Conservation (phyloP, 2,329 filamentous ascomycete species). For the Diaporthe sp. region DNA sequence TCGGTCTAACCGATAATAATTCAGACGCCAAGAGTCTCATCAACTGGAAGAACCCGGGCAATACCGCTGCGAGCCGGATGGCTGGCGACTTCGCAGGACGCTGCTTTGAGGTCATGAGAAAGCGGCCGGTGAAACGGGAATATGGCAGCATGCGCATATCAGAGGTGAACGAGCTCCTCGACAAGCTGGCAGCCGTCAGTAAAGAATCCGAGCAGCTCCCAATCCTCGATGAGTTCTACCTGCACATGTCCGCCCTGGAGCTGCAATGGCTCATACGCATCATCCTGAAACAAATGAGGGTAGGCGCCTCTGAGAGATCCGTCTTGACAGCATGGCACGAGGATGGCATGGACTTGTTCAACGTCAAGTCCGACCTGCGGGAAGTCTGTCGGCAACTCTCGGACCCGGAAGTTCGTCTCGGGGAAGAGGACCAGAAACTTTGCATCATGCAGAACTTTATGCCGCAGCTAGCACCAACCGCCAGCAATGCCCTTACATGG, state of each 20-base stretch:
- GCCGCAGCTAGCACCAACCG: conserved; percentile 92
- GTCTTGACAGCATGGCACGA: conserved; percentile 86
- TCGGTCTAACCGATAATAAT: conserved; percentile 91
- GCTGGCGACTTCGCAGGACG: conserved; percentile 93
- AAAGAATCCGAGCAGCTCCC: conserved; percentile 87
- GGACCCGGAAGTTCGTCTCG: conserved; percentile 77
- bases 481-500: conserved; percentile 78
- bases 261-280: conserved; percentile 95
- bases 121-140: conserved; percentile 79
- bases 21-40: conserved; percentile 87
- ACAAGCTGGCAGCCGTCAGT: conserved; percentile 78
- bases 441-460: conserved; percentile 95
- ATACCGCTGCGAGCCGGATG: conserved; percentile 69
- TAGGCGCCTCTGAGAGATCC: conserved; percentile 86
- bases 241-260: conserved; percentile 92
- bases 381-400: conserved; percentile 95
- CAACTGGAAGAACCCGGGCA: conserved; percentile 91
- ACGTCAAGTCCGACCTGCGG: conserved; percentile 88
- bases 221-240: conserved; percentile 87
- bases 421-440: conserved; percentile 80
- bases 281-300: conserved; percentile 81
- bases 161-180: conserved; percentile 88
- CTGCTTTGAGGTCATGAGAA: conserved; percentile 87
- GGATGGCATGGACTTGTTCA: conserved; percentile 82
- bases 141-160: conserved; percentile 85